Evolutionary conservation across 768 basidiomycete genomes (phyloP).

Genomic region (Scleroderma bovista): DNA sequence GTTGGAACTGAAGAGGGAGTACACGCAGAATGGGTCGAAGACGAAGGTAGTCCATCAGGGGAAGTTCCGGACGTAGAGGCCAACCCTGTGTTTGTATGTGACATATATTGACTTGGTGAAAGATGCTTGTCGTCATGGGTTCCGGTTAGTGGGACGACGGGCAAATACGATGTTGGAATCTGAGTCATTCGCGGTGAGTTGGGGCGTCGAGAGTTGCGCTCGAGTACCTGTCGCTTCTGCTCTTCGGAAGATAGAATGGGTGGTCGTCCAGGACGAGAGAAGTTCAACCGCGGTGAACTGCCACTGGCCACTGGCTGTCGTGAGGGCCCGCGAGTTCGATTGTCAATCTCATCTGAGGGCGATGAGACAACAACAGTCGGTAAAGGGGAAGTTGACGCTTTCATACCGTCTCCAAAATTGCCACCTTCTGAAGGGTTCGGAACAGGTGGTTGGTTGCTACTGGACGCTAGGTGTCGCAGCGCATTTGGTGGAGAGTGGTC

Average conservation of each 20-base stretch:
- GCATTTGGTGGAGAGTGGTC: not conserved
- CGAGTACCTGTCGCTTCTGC: slow-evolving; percentile 42
- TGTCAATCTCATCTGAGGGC: slow-evolving; percentile 22
- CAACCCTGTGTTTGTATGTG: not conserved
- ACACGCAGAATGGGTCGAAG: slow-evolving; percentile 10
- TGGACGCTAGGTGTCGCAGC: slow-evolving; percentile 5
- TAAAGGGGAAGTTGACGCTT: slow-evolving; percentile 23
- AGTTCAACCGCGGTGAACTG: slow-evolving; percentile 43
- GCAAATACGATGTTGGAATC: slow-evolving; percentile 2
- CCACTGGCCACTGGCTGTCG: slow-evolving; percentile 41
- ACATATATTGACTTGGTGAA: not conserved
- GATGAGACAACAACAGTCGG: slow-evolving; percentile 55
- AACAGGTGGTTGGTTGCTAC: slow-evolving; percentile 3
- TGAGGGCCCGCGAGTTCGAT: slow-evolving; percentile 18
- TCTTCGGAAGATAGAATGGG: slow-evolving; percentile 34
- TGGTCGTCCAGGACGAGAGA: slow-evolving; percentile 57
- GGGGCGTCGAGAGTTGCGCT: slow-evolving; percentile 48
- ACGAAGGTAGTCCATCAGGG: slow-evolving; percentile 10
- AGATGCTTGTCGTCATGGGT: slow-evolving; percentile 5
- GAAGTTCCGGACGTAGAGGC: slow-evolving; percentile 5
- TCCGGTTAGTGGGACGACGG: slow-evolving; percentile 21
- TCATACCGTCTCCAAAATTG: slow-evolving; percentile 12
- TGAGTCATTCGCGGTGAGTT: slow-evolving; percentile 26
- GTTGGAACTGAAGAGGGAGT: slow-evolving; percentile 30
- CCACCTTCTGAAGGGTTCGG: not conserved